phyloP scores from a whole-genome alignment of 495 filamentous ascomycete genomes.

The Penicillium silybi region DNA sequence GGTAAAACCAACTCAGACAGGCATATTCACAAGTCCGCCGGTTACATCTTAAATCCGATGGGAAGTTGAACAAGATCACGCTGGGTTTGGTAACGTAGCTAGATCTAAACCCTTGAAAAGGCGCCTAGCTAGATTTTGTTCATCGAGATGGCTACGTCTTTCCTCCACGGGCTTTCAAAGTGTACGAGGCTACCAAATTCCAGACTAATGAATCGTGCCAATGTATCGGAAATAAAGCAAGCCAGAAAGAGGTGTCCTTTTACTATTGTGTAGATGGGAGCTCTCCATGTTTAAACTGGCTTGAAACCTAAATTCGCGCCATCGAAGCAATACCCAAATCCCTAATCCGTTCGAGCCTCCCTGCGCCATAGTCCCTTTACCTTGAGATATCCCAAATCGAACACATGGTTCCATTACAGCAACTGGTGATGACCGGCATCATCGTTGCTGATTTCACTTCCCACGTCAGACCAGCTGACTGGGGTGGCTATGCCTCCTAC shows the following conservation, averaged over 20 bases:
- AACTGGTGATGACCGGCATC: conserved; percentile 34
- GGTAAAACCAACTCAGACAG: background rate
- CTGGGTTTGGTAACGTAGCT: background rate
- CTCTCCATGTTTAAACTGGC: background rate
- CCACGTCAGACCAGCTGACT: conserved; percentile 74
- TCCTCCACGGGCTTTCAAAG: background rate
- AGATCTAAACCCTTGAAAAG: background rate
- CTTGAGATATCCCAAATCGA: background rate
- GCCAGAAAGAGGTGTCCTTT: background rate
- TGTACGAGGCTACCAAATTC: background rate
- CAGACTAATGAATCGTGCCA: background rate
- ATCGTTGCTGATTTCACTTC: conserved; percentile 62
- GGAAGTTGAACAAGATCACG: background rate
- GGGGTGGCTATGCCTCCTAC: conserved; percentile 58
- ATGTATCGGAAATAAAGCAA: background rate
- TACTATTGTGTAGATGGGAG: background rate
- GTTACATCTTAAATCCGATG: background rate
- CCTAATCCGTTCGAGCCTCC: background rate
- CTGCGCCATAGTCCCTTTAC: conserved; percentile 6
- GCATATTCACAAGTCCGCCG: no score
- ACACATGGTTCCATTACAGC: conserved; percentile 1
- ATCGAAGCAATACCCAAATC: background rate
- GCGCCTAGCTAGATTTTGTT: no score
- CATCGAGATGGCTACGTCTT: background rate
- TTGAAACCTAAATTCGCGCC: background rate